phyloP scores from a whole-genome alignment of 202 grass and related monocot species.

The Tripidium arundinaceum region DNA sequence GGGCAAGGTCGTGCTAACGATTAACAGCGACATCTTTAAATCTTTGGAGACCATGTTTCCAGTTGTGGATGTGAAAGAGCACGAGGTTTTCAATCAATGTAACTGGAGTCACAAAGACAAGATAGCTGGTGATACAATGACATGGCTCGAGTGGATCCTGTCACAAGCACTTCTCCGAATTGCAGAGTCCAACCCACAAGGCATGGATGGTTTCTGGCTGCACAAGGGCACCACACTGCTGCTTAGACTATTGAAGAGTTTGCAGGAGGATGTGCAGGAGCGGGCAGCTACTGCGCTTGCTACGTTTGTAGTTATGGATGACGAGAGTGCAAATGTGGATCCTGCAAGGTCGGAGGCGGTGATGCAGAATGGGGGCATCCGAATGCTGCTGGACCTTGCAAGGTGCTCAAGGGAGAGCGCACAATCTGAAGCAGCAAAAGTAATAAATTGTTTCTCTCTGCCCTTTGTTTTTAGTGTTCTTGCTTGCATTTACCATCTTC shows the following conservation, averaged over 20 bases:
- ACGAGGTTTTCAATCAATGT: constrained; percentile 58
- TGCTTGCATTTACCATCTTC: not conserved
- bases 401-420: constrained; percentile 78
- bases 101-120: constrained; percentile 57
- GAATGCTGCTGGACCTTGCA: constrained; percentile 77
- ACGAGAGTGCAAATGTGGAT: constrained; percentile 89
- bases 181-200: constrained; percentile 64
- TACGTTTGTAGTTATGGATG: constrained; percentile 94
- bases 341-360: constrained; percentile 84
- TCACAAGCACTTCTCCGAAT: constrained; percentile 84
- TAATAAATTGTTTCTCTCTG: constrained; percentile 39
- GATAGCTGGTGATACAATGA: constrained; percentile 56
- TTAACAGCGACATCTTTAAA: constrained; percentile 57
- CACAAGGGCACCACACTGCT: constrained; percentile 74
- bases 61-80: constrained; percentile 42
- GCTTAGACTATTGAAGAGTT: constrained; percentile 69
- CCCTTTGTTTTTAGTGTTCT: constrained; percentile 11
- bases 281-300: constrained; percentile 81
- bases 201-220: constrained; percentile 93
- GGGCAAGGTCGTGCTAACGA: constrained; percentile 79
- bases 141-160: constrained; percentile 87
- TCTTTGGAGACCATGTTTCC: constrained; percentile 50
- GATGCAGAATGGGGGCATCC: constrained; percentile 86
- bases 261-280: constrained; percentile 92
- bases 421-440: constrained; percentile 98